Evolutionary conservation across 2,329 filamentous ascomycete species (phyloP).

Genomic region (Sporothrix globosa): DNA sequence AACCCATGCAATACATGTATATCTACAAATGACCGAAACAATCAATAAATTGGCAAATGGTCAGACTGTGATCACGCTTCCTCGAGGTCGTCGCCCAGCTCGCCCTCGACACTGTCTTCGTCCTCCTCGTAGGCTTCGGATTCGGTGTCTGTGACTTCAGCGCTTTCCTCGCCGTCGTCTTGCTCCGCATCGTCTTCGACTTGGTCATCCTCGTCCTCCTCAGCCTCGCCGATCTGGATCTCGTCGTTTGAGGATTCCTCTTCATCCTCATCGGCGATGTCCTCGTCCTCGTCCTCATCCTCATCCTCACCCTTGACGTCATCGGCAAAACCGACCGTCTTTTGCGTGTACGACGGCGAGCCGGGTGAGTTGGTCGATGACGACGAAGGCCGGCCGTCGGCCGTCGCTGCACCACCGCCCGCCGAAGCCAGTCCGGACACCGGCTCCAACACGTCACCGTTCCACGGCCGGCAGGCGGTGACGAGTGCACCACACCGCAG

Average conservation of each 20-base stretch:
- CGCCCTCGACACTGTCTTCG: slow-evolving; percentile 40
- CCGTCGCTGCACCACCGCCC: neutral
- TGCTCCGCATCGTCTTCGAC: neutral
- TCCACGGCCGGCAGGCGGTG: slow-evolving; percentile 88
- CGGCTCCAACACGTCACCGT: slow-evolving; percentile 78
- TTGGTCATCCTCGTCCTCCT: neutral
- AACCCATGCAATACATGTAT: slow-evolving; percentile 20
- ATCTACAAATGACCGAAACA: slow-evolving; percentile 1
- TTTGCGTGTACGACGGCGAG: slow-evolving; percentile 43
- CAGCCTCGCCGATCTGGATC: neutral
- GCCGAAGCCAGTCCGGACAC: slow-evolving; percentile 27
- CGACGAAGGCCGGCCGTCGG: slow-evolving; percentile 26
- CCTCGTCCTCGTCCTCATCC: slow-evolving; percentile 37
- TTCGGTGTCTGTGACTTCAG: slow-evolving; percentile 33
- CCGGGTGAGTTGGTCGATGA: slow-evolving; percentile 29
- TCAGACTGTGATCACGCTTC: neutral
- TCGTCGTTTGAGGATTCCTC: slow-evolving; percentile 37
- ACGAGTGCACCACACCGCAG: slow-evolving; percentile 83
- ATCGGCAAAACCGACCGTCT: slow-evolving; percentile 66
- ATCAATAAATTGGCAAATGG: neutral
- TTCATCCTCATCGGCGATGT: slow-evolving; percentile 34
- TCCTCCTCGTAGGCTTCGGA: slow-evolving; percentile 43
- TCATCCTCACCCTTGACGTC: slow-evolving; percentile 49
- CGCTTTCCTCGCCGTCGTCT: neutral
- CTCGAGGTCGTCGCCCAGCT: slow-evolving; percentile 29